These are phyloP conservation scores for Allium sativum DNA, from an alignment of 106 monocot species.

Conservation along the genomic window DNA sequence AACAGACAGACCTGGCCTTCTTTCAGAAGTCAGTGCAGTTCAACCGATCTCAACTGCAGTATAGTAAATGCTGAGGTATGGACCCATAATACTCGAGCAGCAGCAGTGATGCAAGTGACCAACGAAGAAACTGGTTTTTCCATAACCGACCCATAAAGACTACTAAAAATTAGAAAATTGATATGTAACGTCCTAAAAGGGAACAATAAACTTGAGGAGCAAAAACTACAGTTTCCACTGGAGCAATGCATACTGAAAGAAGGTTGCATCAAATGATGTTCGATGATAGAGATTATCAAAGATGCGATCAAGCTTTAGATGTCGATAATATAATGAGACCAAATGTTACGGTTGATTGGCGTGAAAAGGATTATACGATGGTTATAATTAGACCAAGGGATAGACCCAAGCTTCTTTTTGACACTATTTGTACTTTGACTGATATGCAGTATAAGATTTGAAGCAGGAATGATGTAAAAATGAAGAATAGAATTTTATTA, in stretches of 20 bases:
- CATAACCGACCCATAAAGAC: slow-evolving; percentile 55
- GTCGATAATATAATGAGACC: slow-evolving; percentile 40
- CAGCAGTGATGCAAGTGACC: slow-evolving; percentile 80
- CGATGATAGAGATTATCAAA: slow-evolving; percentile 85
- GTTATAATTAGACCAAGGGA: slow-evolving; percentile 81
- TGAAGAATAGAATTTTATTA: no score
- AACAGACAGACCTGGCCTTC: no score
- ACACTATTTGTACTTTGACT: slow-evolving; percentile 86
- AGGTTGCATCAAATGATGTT: slow-evolving; percentile 99
- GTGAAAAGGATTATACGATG: slow-evolving; percentile 84
- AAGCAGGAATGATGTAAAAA: no score
- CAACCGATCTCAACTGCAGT: slow-evolving; percentile 67
- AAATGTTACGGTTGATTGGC: slow-evolving; percentile 58
- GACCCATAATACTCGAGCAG: slow-evolving; percentile 80
- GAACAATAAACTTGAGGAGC: slow-evolving; percentile 48
- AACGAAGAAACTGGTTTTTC: slow-evolving; percentile 43
- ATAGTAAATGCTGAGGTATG: slow-evolving; percentile 85
- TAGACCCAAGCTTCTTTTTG: slow-evolving; percentile 86
- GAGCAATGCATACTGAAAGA: slow-evolving; percentile 59
- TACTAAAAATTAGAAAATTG: slow-evolving; percentile 53
- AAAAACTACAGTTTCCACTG: slow-evolving; percentile 45
- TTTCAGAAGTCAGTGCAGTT: slow-evolving; percentile 38
- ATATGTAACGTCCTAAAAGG: slow-evolving; percentile 78
- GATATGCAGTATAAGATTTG: no score
- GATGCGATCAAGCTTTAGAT: slow-evolving; percentile 15